Evolutionary conservation across 371 early-diverging fungal species (phyloP), one percentile per base, ranked within the genome.

Genomic region (Amoeboaphelidium protococcarum): DNA sequence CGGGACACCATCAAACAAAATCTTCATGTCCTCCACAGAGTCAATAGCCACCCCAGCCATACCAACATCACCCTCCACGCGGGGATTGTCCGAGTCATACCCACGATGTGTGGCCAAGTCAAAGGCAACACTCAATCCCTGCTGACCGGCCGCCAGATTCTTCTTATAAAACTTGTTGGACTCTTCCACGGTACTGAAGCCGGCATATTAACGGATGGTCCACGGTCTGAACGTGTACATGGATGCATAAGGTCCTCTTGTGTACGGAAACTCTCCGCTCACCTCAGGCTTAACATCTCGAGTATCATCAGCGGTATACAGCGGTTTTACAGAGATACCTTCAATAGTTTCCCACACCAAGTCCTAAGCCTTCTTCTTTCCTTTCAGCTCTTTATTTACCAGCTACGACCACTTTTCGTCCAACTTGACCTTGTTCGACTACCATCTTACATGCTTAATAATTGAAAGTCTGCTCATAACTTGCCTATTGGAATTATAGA

Each of bases 21-120:
- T 69, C 61, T 83, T 83, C 80, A 81, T 82, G 57, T 83, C 84
- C 57, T 83, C 84, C 12, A 83, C 76, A 3, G 77, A 67, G 58
- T 83, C 84, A 51, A 83, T 83, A 27, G 84, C 84, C 45, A 83
- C 84, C 47, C 84, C 84, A 22, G 84, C 84, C 84, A 83, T 83
- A 23, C 84, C 84, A 23, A 83, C 84, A 58, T 83, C 84, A 51
- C 84, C 84, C 1, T 69, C 55, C 13, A 81, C 82, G 47, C 82
- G 71, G 19, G 80, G 80, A 47, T 83, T 80, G 57, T 83, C 84
- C 3, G 76, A 75, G 53, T 83, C 84, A 51, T 83, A 83, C 1
- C 72, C 61, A 41, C 41, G 41, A 54, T 82, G 82, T 2, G 83
- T 81, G 3, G 83, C 83, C 56, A 81, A 59, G 67, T 81, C 83